Percentiles rank a stretch among this genome's conserved stretches.
Evolutionary conservation across 1,284 basidiomycete species (phyloP).

Genomic region (Rhodotorula sp.): DNA sequence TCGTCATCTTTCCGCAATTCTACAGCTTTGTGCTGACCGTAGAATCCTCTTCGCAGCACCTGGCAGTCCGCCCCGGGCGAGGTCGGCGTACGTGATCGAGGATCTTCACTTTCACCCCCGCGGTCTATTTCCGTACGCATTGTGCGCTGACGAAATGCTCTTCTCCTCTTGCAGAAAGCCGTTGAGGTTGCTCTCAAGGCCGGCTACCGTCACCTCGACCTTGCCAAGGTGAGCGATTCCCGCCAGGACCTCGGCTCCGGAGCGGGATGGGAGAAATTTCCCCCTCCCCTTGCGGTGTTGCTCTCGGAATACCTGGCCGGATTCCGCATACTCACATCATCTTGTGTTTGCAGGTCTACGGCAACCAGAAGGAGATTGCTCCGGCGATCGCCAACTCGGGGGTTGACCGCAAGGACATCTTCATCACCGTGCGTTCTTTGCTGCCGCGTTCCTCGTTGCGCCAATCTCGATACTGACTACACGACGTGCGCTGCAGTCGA

Average conservation of each 20-base stretch:
- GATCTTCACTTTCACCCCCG: neutral
- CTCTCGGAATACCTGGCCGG: no score
- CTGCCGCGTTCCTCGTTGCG: neutral
- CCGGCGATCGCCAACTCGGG: slow-evolving; percentile 29
- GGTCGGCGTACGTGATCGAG: neutral
- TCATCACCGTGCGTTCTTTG: slow-evolving; percentile 44
- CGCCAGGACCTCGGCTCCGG: no score
- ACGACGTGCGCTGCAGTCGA: neutral
- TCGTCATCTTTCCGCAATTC: neutral
- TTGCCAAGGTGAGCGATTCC: slow-evolving; percentile 61
- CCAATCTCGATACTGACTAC: neutral
- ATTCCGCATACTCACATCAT: neutral
- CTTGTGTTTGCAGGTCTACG: slow-evolving; percentile 1
- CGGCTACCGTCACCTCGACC: slow-evolving; percentile 65
- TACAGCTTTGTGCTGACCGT: neutral
- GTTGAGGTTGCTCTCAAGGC: slow-evolving; percentile 35
- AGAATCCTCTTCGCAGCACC: slow-evolving; percentile 1
- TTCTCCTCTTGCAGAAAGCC: slow-evolving; percentile 7
- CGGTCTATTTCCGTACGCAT: neutral
- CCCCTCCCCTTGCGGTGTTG: no score
- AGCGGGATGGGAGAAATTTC: neutral
- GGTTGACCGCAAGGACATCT: slow-evolving; percentile 47
- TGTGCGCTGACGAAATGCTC: neutral
- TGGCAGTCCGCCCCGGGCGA: slow-evolving; percentile 35
- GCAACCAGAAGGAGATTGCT: slow-evolving; percentile 23